Evolutionary conservation across 331 rosid species (phyloP).

Genomic region (Quercus phellos): DNA sequence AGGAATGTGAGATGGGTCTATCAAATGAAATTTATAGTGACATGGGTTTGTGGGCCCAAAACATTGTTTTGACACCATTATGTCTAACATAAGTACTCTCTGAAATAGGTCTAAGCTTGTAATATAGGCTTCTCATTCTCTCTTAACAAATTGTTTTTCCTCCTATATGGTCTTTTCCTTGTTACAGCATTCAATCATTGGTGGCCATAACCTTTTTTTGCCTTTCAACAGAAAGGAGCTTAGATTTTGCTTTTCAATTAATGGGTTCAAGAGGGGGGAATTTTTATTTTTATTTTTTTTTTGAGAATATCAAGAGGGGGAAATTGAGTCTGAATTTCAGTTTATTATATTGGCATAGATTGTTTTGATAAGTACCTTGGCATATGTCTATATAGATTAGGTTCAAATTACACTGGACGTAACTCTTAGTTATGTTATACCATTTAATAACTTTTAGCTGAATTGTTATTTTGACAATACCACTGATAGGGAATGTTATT

Average conservation of each 20-base stretch:
- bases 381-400: neutral
- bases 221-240: neutral
- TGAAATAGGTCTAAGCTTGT: neutral
- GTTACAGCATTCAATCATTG: neutral
- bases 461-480: no score
- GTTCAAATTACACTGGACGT: neutral
- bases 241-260: neutral
- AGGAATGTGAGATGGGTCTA: neutral
- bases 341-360: neutral
- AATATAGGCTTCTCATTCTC: neutral
- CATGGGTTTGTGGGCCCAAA: neutral
- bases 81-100: slow-evolving; percentile 1
- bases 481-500: no score
- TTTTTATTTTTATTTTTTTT: no score
- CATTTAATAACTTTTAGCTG: neutral
- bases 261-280: neutral
- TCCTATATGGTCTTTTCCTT: neutral
- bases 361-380: no score
- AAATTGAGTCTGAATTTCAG: neutral
- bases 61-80: neutral
- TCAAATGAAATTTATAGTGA: neutral
- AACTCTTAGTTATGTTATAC: neutral
- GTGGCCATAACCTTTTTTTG: neutral
- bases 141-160: neutral
- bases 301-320: neutral